Conservation (phyloP, 768 basidiomycete species). For the Amanita inopinata region DNA sequence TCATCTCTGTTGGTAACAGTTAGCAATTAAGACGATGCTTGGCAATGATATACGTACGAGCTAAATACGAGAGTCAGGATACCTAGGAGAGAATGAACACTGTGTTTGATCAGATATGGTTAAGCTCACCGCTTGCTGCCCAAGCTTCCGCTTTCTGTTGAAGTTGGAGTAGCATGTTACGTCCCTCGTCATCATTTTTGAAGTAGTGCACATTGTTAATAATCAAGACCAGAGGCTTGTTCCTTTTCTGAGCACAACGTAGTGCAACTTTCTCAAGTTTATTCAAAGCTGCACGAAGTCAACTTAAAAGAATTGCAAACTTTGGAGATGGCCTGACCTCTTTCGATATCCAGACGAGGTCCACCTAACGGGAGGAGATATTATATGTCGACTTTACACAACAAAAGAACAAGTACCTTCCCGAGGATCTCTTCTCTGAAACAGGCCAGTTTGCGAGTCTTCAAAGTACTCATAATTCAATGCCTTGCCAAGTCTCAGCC, state of each 20-base stretch:
- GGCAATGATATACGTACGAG: conserved; percentile 34
- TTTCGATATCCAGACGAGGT: conserved; percentile 71
- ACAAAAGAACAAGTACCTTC: conserved; percentile 39
- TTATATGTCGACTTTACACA: neutral
- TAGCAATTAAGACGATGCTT: conserved; percentile 13
- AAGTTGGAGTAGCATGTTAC: conserved; percentile 72
- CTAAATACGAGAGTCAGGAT: conserved; percentile 74
- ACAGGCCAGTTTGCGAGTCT: conserved; percentile 71
- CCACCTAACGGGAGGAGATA: conserved; percentile 35
- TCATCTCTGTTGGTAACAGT: conserved; percentile 50
- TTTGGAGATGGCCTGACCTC: conserved; percentile 35
- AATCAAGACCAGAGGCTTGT: conserved; percentile 68
- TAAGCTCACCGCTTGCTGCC: conserved; percentile 60
- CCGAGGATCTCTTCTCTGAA: conserved; percentile 74
- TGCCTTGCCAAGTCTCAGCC: conserved; percentile 76
- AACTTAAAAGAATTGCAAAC: neutral
- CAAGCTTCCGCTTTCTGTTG: conserved; percentile 83
- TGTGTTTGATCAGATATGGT: conserved; percentile 1
- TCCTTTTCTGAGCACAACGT: conserved; percentile 40
- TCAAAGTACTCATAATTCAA: conserved; percentile 82
- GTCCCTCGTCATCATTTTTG: conserved; percentile 68
- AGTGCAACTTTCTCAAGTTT: conserved; percentile 85
- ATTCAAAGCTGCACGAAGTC: conserved; percentile 44
- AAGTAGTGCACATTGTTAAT: conserved; percentile 75
- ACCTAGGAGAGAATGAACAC: conserved; percentile 26